phyloP scores from a whole-genome alignment of 164 flowering plant genomes.

The Stephania japonica region DNA sequence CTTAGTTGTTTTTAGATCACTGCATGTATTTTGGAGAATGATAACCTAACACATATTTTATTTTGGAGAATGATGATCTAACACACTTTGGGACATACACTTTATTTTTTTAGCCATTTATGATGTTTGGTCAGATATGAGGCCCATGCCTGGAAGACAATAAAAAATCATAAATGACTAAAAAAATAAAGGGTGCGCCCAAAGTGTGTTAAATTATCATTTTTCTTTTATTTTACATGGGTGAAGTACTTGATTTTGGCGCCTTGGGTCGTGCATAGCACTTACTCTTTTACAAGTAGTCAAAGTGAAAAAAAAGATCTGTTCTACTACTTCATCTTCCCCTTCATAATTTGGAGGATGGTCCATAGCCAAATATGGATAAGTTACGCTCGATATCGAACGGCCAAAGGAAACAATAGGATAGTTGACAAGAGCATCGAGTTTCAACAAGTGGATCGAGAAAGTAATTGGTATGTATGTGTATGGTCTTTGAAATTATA shows the following conservation, averaged over 20 bases:
- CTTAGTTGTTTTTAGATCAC: too few relatives aligned
- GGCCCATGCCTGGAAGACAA: too few relatives aligned
- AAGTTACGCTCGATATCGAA: constrained; percentile 6
- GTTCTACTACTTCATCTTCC: not conserved
- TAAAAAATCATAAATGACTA: too few relatives aligned
- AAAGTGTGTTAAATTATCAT: too few relatives aligned
- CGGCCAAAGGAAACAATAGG: constrained; percentile 11
- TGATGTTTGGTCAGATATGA: too few relatives aligned
- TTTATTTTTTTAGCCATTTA: too few relatives aligned
- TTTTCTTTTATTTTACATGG: not conserved
- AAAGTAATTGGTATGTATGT: constrained; percentile 8
- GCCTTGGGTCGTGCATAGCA: not conserved
- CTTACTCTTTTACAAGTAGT: not conserved
- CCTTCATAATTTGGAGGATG: not conserved
- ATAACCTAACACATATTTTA: too few relatives aligned
- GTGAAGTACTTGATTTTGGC: not conserved
- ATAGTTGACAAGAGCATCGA: constrained; percentile 9
- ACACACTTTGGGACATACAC: too few relatives aligned
- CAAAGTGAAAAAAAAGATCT: not conserved
- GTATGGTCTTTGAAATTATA: too few relatives aligned
- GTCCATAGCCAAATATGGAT: constrained; percentile 17
- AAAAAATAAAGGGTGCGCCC: too few relatives aligned
- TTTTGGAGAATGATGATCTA: too few relatives aligned
- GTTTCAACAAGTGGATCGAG: constrained; percentile 15
- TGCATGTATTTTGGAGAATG: too few relatives aligned